Conservation (phyloP, 345 rosid species). For the Mangifera indica region DNA sequence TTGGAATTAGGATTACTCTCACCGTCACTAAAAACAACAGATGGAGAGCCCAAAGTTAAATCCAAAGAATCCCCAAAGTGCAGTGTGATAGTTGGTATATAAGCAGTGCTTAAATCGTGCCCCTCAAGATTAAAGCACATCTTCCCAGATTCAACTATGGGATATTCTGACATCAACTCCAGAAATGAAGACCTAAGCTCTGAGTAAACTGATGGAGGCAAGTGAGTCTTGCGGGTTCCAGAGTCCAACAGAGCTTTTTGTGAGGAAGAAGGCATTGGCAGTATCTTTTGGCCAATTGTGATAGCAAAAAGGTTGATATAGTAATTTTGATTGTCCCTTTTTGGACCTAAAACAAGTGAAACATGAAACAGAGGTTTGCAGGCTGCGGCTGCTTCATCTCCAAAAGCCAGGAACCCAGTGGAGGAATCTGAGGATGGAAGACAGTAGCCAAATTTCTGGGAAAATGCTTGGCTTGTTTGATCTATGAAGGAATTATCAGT, state of each 20-base stretch:
- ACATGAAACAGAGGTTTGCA: background rate
- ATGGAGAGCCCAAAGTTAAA: slow-evolving; percentile 20
- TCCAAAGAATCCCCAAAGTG: slow-evolving; percentile 21
- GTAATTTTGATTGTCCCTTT: background rate
- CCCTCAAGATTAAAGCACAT: slow-evolving; percentile 29
- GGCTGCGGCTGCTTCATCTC: no score
- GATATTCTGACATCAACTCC: slow-evolving; percentile 19
- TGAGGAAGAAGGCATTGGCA: slow-evolving; percentile 13
- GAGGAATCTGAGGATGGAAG: no score
- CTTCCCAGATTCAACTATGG: background rate
- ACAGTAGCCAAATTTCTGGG: no score
- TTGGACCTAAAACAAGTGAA: slow-evolving; percentile 1
- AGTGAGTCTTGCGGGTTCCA: slow-evolving; percentile 28
- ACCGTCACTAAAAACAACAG: slow-evolving; percentile 15
- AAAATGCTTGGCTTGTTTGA: no score
- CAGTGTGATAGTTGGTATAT: slow-evolving; percentile 23
- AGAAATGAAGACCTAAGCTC: slow-evolving; percentile 18
- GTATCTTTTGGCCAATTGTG: slow-evolving; percentile 18
- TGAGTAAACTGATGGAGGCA: slow-evolving; percentile 18
- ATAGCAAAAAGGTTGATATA: slow-evolving; percentile 21
- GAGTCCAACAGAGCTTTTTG: slow-evolving; percentile 26
- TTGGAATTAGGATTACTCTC: slow-evolving; percentile 7
- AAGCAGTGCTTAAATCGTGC: background rate
- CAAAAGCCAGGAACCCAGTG: no score
- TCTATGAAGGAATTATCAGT: no score